Percentiles rank a stretch among this genome's conserved stretches.
Conservation (phyloP, 2,329 filamentous ascomycete genomes). For the Verticillium nonalfalfae region DNA sequence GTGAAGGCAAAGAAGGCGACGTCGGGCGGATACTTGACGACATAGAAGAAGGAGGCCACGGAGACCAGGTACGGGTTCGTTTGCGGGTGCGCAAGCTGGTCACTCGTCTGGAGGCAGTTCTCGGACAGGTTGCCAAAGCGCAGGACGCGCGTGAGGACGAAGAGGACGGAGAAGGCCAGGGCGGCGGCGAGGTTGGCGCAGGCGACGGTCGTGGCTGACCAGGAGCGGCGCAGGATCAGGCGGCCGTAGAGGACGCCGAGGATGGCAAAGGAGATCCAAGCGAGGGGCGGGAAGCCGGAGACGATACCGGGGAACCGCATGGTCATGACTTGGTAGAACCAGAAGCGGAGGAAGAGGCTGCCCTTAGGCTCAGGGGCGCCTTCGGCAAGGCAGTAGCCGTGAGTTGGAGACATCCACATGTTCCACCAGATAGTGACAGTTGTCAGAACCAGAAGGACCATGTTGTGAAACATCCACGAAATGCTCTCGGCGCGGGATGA, state of each 20-base stretch:
- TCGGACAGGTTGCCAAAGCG: constrained; percentile 37
- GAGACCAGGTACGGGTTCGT: constrained; percentile 35
- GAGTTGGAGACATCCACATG: constrained; percentile 33
- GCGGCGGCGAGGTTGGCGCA: constrained; percentile 21
- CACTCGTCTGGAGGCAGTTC: constrained; percentile 27
- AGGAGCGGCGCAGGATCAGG: constrained; percentile 24
- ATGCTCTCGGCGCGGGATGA: constrained; percentile 10
- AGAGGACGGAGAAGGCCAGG: constrained; percentile 25
- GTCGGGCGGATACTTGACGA: constrained; percentile 40
- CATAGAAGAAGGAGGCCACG: constrained; percentile 35
- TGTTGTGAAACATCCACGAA: constrained; percentile 35
- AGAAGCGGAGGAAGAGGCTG: constrained; percentile 24
- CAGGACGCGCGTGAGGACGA: constrained; percentile 32
- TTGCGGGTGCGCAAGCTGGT: constrained; percentile 9
- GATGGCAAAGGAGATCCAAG: constrained; percentile 39
- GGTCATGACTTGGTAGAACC: constrained; percentile 30
- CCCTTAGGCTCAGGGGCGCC: constrained; percentile 6
- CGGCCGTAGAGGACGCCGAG: constrained; percentile 36
- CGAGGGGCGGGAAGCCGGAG: constrained; percentile 36
- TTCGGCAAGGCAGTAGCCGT: constrained; percentile 25
- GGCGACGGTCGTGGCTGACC: constrained; percentile 17
- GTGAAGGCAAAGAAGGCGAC: constrained; percentile 36
- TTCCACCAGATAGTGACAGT: constrained; percentile 38
- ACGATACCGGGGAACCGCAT: constrained; percentile 16
- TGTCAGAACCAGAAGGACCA: constrained; percentile 22